phyloP scores from a whole-genome alignment of 192 early-diverging fungal genomes.

The Coemansia umbellata region DNA sequence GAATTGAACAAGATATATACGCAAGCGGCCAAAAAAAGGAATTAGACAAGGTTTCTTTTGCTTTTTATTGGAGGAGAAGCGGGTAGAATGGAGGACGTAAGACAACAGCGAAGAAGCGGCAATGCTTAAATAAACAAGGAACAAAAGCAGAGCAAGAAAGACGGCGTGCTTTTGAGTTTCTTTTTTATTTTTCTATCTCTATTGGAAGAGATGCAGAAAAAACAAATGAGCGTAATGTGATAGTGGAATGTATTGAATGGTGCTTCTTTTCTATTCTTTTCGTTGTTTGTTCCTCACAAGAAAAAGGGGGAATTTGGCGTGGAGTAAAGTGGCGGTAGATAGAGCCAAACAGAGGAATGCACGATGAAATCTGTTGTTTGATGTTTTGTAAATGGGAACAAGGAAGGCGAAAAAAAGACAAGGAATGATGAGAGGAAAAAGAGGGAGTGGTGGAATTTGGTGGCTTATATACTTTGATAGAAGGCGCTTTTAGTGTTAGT shows the following conservation, averaged over 20 bases:
- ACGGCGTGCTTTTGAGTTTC: too few relatives aligned
- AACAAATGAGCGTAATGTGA: background rate
- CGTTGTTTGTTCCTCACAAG: too few relatives aligned
- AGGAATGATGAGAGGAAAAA: too few relatives aligned
- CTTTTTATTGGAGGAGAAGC: too few relatives aligned
- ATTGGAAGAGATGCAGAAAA: background rate
- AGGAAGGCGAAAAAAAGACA: background rate
- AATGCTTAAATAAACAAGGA: too few relatives aligned
- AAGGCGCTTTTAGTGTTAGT: slow-evolving; percentile 1
- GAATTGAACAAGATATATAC: too few relatives aligned
- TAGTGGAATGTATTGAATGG: background rate
- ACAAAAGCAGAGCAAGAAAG: too few relatives aligned
- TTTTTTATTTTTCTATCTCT: too few relatives aligned
- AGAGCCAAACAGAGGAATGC: background rate
- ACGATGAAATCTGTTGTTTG: slow-evolving; percentile 3
- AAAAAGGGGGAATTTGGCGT: background rate
- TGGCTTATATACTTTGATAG: background rate
- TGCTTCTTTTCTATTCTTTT: background rate
- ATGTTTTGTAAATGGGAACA: background rate
- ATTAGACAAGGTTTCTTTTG: too few relatives aligned
- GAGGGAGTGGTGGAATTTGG: background rate
- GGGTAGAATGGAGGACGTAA: too few relatives aligned
- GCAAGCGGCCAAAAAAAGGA: too few relatives aligned
- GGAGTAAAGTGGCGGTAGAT: background rate
- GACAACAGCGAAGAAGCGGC: too few relatives aligned